phyloP scores from a whole-genome alignment of 2,329 filamentous ascomycete genomes.

The Aspergillus carbonarius region DNA sequence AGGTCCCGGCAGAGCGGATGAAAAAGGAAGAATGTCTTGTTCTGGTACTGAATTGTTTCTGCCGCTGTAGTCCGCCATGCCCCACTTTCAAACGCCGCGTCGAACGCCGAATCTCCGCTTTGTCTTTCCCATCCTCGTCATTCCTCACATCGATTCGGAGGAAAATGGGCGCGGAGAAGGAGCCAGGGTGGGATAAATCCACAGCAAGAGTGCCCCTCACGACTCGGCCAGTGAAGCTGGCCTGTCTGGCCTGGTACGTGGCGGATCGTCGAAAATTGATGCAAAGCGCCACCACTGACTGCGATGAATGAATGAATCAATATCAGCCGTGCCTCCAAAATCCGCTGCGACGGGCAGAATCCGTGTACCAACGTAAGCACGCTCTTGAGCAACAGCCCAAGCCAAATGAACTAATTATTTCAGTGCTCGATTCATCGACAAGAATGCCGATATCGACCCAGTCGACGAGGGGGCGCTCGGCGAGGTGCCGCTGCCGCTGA shows the following conservation, averaged over 20 bases:
- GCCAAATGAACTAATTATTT: not conserved
- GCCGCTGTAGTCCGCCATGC: too few species aligned
- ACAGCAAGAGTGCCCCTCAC: not conserved
- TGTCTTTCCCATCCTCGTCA: too few species aligned
- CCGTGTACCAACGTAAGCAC: conserved; percentile 22
- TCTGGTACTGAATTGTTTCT: too few species aligned
- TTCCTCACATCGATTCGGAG: too few species aligned
- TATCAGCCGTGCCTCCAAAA: conserved; percentile 23
- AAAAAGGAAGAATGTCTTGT: too few species aligned
- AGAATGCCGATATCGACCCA: conserved; percentile 9
- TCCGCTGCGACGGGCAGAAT: conserved; percentile 22
- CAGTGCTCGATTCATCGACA: conserved; percentile 1
- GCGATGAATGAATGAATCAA: not conserved
- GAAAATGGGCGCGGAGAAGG: too few species aligned
- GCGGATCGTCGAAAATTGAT: not conserved
- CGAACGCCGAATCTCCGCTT: too few species aligned
- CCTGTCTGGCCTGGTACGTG: conserved; percentile 22
- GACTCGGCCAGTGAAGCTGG: conserved; percentile 18
- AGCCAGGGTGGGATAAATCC: too few species aligned
- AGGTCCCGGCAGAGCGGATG: too few species aligned
- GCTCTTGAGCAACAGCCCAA: not conserved
- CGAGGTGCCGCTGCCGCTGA: conserved; percentile 3
- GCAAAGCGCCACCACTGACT: not conserved
- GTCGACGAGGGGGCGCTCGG: conserved; percentile 10
- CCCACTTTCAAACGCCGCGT: too few species aligned